Base-by-base conservation (phyloP, 257 asterid species). In the Nicotiana obtusifolia region DNA sequence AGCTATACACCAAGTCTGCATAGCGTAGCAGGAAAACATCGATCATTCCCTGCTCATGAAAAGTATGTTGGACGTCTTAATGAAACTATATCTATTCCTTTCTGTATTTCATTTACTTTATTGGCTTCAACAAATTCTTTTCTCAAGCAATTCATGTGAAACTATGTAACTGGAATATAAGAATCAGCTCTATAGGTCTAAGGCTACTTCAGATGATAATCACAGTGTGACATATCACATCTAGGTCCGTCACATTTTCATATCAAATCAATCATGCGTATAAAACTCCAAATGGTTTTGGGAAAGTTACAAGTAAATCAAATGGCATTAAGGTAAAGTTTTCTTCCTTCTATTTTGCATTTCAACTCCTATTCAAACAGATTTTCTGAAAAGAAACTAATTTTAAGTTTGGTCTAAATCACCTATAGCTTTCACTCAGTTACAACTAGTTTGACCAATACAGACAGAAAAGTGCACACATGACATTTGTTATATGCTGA, bases 81-180 rank as follows among this genome's bases (percentile, higher is more conserved):
- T 49, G 13, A 37, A 37, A n/a, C n/a, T n/a, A n/a, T n/a, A n/a
- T n/a, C n/a, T 22, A 13, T 22, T 44, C 79, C 28, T 49, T 75
- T 47, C 62, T 75, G 41, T 41, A 75, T 75, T 33, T 75, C n/a
- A 75, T 8, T 75, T 49, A 49, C 76, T 33, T 73, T 8, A 73
- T 47, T 22, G 37, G 78, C 78, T 73, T 47, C 59, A 44, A 44
- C 35, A 22, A 3, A 5, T 13, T 44, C 11, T 22, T 71, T 41
- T 44, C 61, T 47, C 59, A 71, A 71, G 78, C 35, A 71, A 20
- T 71, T 71, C 20, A 71, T n/a, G n/a, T n/a, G n/a, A n/a, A n/a
- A n/a, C n/a, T n/a, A n/a, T n/a, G n/a, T n/a, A n/a, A n/a, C n/a
- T n/a, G n/a, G n/a, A n/a, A n/a, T n/a, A n/a, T n/a, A n/a, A n/a